phyloP scores from a whole-genome alignment of 306 rosid species.

The Cucumis melo region DNA sequence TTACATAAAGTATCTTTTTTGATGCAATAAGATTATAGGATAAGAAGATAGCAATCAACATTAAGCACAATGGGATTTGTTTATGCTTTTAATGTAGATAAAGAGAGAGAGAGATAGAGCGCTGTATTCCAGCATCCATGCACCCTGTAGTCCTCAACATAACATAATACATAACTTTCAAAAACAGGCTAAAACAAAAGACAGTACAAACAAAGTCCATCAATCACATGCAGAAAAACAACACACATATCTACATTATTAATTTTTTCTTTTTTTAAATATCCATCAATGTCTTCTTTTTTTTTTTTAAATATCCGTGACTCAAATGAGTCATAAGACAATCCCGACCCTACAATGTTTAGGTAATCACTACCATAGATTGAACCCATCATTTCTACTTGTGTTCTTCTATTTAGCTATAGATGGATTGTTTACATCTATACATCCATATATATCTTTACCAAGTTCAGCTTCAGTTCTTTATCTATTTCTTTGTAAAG shows the following conservation, averaged over 20 bases:
- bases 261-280: no score
- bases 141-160: background rate
- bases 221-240: background rate
- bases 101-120: background rate
- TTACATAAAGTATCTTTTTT: background rate
- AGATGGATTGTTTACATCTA: no score
- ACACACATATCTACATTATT: background rate
- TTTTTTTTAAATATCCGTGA: no score
- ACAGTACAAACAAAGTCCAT: background rate
- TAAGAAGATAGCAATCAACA: background rate
- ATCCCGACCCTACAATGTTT: no score
- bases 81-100: background rate
- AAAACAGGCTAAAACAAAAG: background rate
- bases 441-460: background rate
- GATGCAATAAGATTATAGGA: background rate
- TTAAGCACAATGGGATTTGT: background rate
- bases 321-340: no score
- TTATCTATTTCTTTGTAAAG: background rate
- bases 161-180: background rate
- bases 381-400: no score
- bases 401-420: no score
- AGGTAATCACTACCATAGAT: no score
- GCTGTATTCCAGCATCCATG: background rate
- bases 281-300: no score
- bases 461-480: background rate